Conservation (phyloP, 495 filamentous ascomycete species). For the Annulohypoxylon stygium region DNA sequence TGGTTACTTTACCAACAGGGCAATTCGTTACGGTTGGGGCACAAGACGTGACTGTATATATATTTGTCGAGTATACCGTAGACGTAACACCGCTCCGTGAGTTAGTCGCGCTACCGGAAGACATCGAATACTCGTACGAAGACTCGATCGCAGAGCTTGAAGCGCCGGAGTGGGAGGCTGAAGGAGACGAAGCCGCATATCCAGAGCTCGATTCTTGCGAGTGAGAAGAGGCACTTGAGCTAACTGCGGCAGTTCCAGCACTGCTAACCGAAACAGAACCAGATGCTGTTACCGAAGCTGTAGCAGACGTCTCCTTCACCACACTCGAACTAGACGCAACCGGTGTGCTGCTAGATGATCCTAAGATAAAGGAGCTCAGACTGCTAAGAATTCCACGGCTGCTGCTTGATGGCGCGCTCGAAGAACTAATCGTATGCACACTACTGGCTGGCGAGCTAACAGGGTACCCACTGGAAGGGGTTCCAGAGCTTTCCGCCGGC, state of each 20-base stretch:
- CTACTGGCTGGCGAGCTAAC: not conserved
- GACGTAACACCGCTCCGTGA: constrained; percentile 58
- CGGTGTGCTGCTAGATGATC: constrained; percentile 35
- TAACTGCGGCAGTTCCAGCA: not conserved
- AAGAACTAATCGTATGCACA: not conserved
- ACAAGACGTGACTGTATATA: constrained; percentile 70
- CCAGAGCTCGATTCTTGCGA: constrained; percentile 21
- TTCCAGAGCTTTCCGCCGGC: constrained; percentile 7
- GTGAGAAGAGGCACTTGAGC: constrained; percentile 23
- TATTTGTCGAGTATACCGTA: constrained; percentile 69
- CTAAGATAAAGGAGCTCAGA: constrained; percentile 45
- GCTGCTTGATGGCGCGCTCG: constrained; percentile 24
- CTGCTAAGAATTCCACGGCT: constrained; percentile 45
- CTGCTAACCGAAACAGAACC: constrained; percentile 14
- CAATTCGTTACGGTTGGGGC: constrained; percentile 69
- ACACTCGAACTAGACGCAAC: constrained; percentile 12
- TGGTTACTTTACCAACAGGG: constrained; percentile 66
- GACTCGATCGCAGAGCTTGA: constrained; percentile 25
- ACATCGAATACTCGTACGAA: constrained; percentile 25
- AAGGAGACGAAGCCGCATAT: constrained; percentile 27
- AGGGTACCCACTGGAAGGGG: not conserved
- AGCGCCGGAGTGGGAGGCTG: constrained; percentile 7
- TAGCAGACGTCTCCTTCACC: constrained; percentile 9
- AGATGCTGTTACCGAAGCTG: constrained; percentile 14
- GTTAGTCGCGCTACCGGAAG: constrained; percentile 24